Evolutionary conservation across 352 stramenopile species (phyloP), one percentile per base, ranked within the genome.

Genomic region (Phytophthora agathidicida): DNA sequence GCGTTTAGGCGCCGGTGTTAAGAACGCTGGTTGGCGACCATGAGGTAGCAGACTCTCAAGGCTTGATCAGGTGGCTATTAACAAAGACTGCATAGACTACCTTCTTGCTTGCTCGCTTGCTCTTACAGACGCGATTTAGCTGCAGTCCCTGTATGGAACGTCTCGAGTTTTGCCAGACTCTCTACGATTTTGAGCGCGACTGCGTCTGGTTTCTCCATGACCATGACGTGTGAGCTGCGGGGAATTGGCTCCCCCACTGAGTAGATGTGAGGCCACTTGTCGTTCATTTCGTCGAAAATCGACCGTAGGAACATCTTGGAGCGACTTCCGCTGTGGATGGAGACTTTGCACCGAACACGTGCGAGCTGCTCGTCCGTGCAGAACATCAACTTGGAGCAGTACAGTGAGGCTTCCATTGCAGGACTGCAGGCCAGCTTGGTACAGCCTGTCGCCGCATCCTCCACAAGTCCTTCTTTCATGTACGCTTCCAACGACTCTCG

Each of bases 171-270:
- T n/a, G 37, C 41, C 8, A 80, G 28, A 17, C 60, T 64, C 13
- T 61, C 37, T 0, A 77, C 13, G 20, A 86, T 77, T 7, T 61
- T 66, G 3, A 42, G n/a, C 7, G 65, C 55, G 3, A 65, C 60
- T 19, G 43, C 57, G 7, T 53, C 61, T 32, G 70, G 58, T 17
- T 77, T 65, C 35, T 85, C 72, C 51, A 83, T 44, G 3, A 85
- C 22, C 52, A 85, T 65, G 31, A 42, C 23, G 33, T 83, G 75
- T 1, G 60, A 72, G 23, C 55, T 39, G 14, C 64, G 52, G 3
- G 63, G 50, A 32, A 83, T 63, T 4, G 64, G 36, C 11, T 61
- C 30, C 5, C 9, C 53, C 7, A 82, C 30, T 3, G 24, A 54
- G 37, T 80, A 83, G 3, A 71, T 44, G 22, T 69, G 36, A 5